A percentile compares a stretch with the other conserved stretches of the same genome.
Evolutionary conservation across 2,329 filamentous ascomycete genomes (phyloP).

Genomic region (Diplodia scrobiculata): DNA sequence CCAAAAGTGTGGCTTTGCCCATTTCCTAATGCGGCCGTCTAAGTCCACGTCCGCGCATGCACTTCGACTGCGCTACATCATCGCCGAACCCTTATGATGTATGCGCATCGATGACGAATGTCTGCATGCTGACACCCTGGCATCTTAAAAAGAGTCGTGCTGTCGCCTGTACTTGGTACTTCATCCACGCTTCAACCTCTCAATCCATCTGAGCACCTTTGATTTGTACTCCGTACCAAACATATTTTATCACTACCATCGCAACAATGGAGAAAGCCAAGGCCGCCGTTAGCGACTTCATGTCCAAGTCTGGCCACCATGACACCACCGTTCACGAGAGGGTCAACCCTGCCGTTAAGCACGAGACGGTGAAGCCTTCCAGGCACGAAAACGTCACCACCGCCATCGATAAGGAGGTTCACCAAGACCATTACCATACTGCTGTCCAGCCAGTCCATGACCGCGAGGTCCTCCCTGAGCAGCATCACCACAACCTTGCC

Average conservation of each 20-base stretch:
- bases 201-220: not conserved
- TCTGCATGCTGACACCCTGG: not conserved
- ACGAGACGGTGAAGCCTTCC: conserved; percentile 63
- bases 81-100: conserved; percentile 6
- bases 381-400: conserved; percentile 64
- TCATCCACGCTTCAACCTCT: not conserved
- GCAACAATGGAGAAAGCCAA: conserved; percentile 65
- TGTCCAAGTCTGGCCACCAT: conserved; percentile 63
- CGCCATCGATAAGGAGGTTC: conserved; percentile 67
- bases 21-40: not conserved
- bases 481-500: conserved; percentile 62
- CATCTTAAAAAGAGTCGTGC: not conserved
- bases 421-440: conserved; percentile 73
- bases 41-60: not conserved
- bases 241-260: conserved; percentile 26
- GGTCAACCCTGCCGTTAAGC: conserved; percentile 61
- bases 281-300: conserved; percentile 62
- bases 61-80: not conserved
- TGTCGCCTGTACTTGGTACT: not conserved
- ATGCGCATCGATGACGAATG: conserved; percentile 1
- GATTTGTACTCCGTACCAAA: not conserved
- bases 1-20: not conserved
- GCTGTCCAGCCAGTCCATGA: conserved; percentile 66
- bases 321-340: conserved; percentile 69
- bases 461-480: conserved; percentile 60